phyloP scores from a whole-genome alignment of 345 rosid genomes.

The Hypericum perforatum region DNA sequence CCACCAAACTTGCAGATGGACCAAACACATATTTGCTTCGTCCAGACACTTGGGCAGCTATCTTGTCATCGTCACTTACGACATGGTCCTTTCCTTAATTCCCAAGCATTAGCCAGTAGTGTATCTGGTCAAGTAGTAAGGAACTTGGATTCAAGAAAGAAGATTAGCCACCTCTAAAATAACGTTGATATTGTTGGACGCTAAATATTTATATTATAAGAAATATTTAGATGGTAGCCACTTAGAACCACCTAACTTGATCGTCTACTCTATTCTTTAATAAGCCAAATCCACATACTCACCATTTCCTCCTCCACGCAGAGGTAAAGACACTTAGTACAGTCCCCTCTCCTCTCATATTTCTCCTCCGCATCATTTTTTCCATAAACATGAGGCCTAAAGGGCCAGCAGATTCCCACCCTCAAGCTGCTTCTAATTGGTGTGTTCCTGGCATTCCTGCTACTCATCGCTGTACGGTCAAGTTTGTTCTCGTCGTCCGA shows the following conservation, averaged over 20 bases:
- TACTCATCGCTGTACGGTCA: conserved; percentile 54
- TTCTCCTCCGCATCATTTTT: background rate
- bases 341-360: background rate
- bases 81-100: conserved; percentile 32
- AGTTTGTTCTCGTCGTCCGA: conserved; percentile 33
- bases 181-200: too few species aligned
- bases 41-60: conserved; percentile 33
- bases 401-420: conserved; percentile 32
- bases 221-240: too few species aligned
- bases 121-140: too few species aligned
- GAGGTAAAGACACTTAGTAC: background rate
- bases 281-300: conserved; percentile 2
- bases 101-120: conserved; percentile 40
- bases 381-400: conserved; percentile 51
- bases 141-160: too few species aligned
- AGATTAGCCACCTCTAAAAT: too few species aligned
- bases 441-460: conserved; percentile 43
- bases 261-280: background rate
- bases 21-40: conserved; percentile 36
- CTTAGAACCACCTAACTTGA: conserved; percentile 7
- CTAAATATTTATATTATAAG: too few species aligned
- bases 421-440: conserved; percentile 53
- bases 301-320: background rate
- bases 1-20: conserved; percentile 35
- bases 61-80: conserved; percentile 30